A percentile compares a stretch with the other conserved stretches of the same genome.
phyloP scores from a whole-genome alignment of 805 yeast species.

The Clavispora santaluciae region DNA sequence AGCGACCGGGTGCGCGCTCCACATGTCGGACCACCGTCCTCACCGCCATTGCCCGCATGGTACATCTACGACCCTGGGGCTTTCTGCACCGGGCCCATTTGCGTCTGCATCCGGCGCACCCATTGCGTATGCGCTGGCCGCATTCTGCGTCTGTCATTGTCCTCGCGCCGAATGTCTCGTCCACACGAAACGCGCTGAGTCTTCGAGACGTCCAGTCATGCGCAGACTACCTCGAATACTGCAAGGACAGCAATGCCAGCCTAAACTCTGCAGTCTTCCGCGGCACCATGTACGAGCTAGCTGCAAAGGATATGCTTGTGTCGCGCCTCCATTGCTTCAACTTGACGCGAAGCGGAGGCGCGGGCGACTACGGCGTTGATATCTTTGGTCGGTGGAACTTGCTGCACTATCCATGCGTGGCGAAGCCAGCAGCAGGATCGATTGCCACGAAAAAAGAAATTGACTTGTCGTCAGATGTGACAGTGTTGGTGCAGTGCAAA shows the following conservation, averaged over 20 bases:
- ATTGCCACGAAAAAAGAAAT: neutral
- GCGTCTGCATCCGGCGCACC: too few species aligned
- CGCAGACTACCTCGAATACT: slow-evolving; percentile 26
- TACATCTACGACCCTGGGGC: neutral
- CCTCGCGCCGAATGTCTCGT: neutral
- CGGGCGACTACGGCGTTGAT: slow-evolving; percentile 55
- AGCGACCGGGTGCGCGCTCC: neutral
- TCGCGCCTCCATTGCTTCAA: slow-evolving; percentile 31
- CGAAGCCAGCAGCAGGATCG: neutral
- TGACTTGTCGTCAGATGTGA: slow-evolving; percentile 25
- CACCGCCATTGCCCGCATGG: too few species aligned
- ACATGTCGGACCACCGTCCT: neutral
- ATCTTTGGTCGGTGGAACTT: slow-evolving; percentile 50
- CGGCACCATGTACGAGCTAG: slow-evolving; percentile 54
- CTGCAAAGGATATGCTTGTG: slow-evolving; percentile 36
- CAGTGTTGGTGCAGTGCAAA: slow-evolving; percentile 53
- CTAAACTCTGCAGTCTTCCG: slow-evolving; percentile 40
- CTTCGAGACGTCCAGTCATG: slow-evolving; percentile 17
- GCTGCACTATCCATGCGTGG: slow-evolving; percentile 1
- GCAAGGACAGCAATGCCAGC: slow-evolving; percentile 18
- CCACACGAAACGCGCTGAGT: neutral
- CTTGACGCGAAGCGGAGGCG: slow-evolving; percentile 47
- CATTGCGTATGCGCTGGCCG: neutral
- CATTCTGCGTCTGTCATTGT: too few species aligned
- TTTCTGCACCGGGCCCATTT: neutral